phyloP scores from a whole-genome alignment of 768 basidiomycete species.

The Pluteus cervinus region DNA sequence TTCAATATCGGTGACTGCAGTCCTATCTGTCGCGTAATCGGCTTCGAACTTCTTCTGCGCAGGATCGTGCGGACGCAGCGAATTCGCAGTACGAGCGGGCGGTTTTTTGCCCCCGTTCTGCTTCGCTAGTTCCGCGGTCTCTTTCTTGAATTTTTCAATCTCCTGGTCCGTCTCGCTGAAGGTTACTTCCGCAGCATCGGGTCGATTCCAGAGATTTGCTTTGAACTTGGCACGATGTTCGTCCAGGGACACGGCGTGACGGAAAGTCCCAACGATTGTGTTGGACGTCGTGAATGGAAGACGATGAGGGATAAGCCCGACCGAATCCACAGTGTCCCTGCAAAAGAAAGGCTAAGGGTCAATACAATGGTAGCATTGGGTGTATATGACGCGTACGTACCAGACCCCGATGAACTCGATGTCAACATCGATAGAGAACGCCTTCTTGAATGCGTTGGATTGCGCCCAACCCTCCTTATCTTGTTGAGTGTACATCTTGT shows the following conservation, averaged over 20 bases:
- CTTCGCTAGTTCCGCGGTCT: conserved; percentile 18
- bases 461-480: conserved; percentile 42
- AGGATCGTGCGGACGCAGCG: conserved; percentile 16
- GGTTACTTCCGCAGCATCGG: conserved; percentile 17
- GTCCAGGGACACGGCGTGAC: conserved; percentile 59
- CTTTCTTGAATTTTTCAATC: too few species aligned
- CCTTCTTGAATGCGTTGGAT: conserved; percentile 47
- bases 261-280: conserved; percentile 47
- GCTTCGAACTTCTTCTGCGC: conserved; percentile 23
- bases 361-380: neutral
- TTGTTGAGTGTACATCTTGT: conserved; percentile 50
- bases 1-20: conserved; percentile 31
- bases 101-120: conserved; percentile 16
- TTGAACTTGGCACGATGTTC: conserved; percentile 57
- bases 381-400: conserved; percentile 19
- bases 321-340: conserved; percentile 71
- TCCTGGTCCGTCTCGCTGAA: conserved; percentile 14
- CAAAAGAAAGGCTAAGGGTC: too few species aligned
- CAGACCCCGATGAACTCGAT: conserved; percentile 57
- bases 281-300: conserved; percentile 55
- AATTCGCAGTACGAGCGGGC: too few species aligned
- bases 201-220: conserved; percentile 41
- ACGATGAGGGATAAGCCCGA: conserved; percentile 44
- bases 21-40: conserved; percentile 19
- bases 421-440: conserved; percentile 44